Evolutionary conservation across 2,329 filamentous ascomycete genomes (phyloP).

Genomic region (Trichoderma sp.): DNA sequence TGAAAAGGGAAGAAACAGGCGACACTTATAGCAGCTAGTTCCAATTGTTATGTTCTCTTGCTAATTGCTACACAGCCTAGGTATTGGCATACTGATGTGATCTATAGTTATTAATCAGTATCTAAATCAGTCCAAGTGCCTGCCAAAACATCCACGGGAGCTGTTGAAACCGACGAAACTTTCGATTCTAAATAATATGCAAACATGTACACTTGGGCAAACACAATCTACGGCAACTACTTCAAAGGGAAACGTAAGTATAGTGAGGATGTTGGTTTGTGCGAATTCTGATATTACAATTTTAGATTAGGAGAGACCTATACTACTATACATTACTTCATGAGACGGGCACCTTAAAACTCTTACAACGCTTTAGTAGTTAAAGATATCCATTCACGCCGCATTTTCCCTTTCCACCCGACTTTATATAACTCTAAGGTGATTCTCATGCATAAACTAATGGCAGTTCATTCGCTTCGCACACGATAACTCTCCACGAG

Average conservation of each 20-base stretch:
- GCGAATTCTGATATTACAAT: not conserved
- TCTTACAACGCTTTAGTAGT: not conserved
- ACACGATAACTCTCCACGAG: not conserved
- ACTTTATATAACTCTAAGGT: not conserved
- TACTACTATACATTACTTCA: not conserved
- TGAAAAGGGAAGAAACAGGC: not conserved
- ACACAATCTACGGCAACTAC: not conserved
- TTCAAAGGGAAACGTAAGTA: not conserved
- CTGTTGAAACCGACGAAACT: not conserved
- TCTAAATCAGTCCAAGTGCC: not conserved
- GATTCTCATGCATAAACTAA: not conserved
- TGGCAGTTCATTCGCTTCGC: not conserved
- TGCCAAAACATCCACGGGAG: not conserved
- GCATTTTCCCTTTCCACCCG: not conserved
- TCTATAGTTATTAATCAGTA: not conserved
- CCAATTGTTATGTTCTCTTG: not conserved
- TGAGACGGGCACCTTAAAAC: not conserved
- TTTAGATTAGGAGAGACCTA: not conserved
- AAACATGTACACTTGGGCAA: not conserved
- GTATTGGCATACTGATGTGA: not conserved
- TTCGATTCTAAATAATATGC: not conserved
- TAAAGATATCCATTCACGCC: not conserved
- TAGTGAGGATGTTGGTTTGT: not conserved
- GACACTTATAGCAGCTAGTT: not conserved
- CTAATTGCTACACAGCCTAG: not conserved